phyloP scores from a whole-genome alignment of 1,284 basidiomycete genomes.

The Inonotus hispidus region DNA sequence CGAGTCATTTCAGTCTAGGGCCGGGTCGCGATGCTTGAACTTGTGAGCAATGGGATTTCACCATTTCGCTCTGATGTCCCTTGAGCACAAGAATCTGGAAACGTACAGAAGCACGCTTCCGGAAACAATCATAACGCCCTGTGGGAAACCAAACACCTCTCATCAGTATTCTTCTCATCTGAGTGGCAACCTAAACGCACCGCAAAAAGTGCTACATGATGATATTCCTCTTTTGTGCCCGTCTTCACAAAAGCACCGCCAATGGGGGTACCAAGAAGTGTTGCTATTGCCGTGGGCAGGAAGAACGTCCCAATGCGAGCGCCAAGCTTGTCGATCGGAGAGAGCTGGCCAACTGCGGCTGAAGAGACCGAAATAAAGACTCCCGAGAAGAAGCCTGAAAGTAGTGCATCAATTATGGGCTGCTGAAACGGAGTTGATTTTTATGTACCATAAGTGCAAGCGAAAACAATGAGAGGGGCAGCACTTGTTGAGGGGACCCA shows the following conservation, averaged over 20 bases:
- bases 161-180: background rate
- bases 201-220: conserved; percentile 7
- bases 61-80: conserved; percentile 1
- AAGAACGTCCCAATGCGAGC: conserved; percentile 10
- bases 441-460: background rate
- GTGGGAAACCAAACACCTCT: background rate
- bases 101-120: background rate
- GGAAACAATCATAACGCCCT: background rate
- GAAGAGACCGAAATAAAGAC: conserved; percentile 3
- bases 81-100: background rate
- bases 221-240: conserved; percentile 1
- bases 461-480: background rate
- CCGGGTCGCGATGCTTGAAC: too few species aligned
- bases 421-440: background rate
- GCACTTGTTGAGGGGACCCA: conserved; percentile 3
- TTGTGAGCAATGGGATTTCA: background rate
- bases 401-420: too few species aligned
- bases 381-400: conserved; percentile 6
- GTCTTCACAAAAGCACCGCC: conserved; percentile 9
- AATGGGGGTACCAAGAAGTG: conserved; percentile 8
- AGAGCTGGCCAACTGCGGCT: conserved; percentile 5
- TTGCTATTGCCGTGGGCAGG: conserved; percentile 2
- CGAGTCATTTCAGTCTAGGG: too few species aligned
- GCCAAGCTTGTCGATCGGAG: conserved; percentile 6
- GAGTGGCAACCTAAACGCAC: background rate